Evolutionary conservation across 129 eudicot genomes (phyloP).

Genomic region (Helichrysum umbraculigerum): DNA sequence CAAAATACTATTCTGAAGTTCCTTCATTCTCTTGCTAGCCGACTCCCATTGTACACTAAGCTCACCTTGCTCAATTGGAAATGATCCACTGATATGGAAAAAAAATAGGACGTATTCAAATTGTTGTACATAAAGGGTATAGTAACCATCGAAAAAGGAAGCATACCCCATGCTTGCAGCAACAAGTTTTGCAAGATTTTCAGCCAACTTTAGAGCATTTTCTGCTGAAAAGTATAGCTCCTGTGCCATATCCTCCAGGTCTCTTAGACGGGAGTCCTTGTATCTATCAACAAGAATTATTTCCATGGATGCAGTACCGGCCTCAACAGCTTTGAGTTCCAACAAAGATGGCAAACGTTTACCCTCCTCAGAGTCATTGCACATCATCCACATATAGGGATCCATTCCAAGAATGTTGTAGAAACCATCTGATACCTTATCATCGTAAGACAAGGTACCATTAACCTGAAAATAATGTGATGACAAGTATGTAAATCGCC

Average conservation of each 20-base stretch:
- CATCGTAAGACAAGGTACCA: constrained; percentile 68
- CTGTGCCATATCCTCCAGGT: constrained; percentile 65
- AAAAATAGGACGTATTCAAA: constrained; percentile 2
- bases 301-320: constrained; percentile 59
- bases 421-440: constrained; percentile 77
- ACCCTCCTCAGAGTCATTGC: constrained; percentile 59
- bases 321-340: constrained; percentile 50
- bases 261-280: constrained; percentile 61
- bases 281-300: constrained; percentile 68
- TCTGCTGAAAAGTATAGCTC: constrained; percentile 57
- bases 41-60: constrained; percentile 61
- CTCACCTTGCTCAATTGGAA: constrained; percentile 77
- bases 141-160: constrained; percentile 10
- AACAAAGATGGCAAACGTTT: constrained; percentile 50
- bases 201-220: constrained; percentile 45
- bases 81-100: constrained; percentile 52
- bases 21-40: constrained; percentile 57
- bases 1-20: constrained; percentile 56
- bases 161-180: constrained; percentile 73
- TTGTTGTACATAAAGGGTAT: neutral
- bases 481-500: neutral
- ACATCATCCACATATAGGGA: constrained; percentile 70
- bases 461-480: constrained; percentile 46
- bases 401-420: constrained; percentile 75
- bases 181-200: constrained; percentile 71